Evolutionary conservation across 306 rosid species (phyloP).

Genomic region (Ormosia emarginata): DNA sequence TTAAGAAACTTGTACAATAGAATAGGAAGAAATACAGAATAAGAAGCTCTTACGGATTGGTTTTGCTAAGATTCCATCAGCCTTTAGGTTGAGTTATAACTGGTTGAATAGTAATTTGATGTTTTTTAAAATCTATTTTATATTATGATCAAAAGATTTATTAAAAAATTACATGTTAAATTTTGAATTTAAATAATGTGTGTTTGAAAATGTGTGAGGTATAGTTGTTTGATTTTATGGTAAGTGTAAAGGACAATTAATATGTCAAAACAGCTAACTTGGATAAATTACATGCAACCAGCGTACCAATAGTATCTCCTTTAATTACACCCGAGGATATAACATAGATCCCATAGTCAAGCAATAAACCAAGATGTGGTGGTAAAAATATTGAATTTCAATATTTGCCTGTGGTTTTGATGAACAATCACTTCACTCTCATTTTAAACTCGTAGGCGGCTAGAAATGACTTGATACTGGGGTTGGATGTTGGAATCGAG

Average conservation of each 20-base stretch:
- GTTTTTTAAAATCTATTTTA: no score
- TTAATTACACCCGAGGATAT: not conserved
- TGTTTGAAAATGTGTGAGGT: no score
- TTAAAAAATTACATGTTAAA: no score
- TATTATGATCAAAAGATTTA: no score
- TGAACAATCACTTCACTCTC: not conserved
- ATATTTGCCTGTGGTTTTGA: not conserved
- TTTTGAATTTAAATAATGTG: no score
- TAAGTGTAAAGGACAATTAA: not conserved
- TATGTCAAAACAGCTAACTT: not conserved
- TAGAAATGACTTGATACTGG: constrained; percentile 23
- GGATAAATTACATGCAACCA: not conserved
- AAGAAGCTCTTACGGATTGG: not conserved
- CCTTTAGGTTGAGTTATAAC: constrained; percentile 8
- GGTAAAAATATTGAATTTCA: not conserved
- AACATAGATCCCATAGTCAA: not conserved
- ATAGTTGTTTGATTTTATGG: no score
- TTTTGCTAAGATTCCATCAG: constrained; percentile 9
- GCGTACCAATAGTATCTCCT: not conserved
- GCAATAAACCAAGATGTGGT: not conserved
- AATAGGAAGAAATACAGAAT: not conserved
- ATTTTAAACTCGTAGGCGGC: constrained; percentile 30
- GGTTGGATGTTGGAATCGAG: constrained; percentile 3
- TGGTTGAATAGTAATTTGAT: no score
- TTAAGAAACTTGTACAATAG: no score